These are phyloP conservation scores for Cardiospermum halicacabum DNA, from an alignment of 345 rosid species.

Conservation along the genomic window DNA sequence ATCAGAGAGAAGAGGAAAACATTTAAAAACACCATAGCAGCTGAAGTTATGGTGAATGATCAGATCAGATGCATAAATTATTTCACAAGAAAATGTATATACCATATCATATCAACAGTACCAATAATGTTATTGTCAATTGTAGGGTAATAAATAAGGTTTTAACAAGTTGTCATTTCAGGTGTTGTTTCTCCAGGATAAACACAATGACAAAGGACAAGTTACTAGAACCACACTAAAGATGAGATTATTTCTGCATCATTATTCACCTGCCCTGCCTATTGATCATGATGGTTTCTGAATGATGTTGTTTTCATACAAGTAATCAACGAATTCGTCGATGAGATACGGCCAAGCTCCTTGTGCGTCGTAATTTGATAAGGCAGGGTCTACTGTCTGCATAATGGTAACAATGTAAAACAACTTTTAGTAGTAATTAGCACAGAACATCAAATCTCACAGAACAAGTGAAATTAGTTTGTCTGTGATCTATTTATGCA, in stretches of 20 bases:
- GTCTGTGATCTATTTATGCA: neutral
- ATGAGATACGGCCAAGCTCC: constrained; percentile 99
- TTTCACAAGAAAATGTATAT: constrained; percentile 11
- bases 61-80: neutral
- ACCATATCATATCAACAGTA: constrained; percentile 9
- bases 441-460: neutral
- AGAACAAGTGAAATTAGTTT: neutral
- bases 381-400: constrained; percentile 62
- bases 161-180: neutral
- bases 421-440: neutral
- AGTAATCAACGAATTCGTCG: constrained; percentile 93
- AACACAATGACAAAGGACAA: constrained; percentile 7
- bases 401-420: constrained; percentile 1
- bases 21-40: neutral
- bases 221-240: constrained; percentile 13
- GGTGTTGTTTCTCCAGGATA: neutral
- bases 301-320: constrained; percentile 56
- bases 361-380: constrained; percentile 82
- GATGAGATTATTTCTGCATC: neutral
- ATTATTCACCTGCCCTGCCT: neutral
- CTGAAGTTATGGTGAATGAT: no score
- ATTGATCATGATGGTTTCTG: constrained; percentile 26
- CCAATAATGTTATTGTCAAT: constrained; percentile 8
- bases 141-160: constrained; percentile 4
- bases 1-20: neutral